Base-by-base conservation (phyloP, 306 rosid species). In the Psophocarpus tetragonolobus region DNA sequence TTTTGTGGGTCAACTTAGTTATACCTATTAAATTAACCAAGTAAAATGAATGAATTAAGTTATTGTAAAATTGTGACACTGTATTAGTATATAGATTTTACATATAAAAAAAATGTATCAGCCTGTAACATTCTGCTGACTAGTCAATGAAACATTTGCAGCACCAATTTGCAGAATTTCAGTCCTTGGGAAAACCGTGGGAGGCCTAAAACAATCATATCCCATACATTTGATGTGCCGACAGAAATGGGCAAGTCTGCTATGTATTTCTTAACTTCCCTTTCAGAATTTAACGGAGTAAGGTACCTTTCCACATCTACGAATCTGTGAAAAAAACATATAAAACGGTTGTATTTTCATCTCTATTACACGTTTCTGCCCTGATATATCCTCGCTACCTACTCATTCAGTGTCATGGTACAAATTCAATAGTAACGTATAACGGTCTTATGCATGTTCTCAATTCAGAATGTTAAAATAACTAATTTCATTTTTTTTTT, bases 151-250 rank as follows among this genome's bases (percentile, higher is more conserved):
- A 20, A 20, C 21, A 41, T 67, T 24, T 41, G 36, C 73, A 67
- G 73, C 73, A 39, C 30, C 72, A 24, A 41, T 67, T 41, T 41
- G 73, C 56, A 24, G 73, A 67, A 41, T 67, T 67, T 67, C 54
- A 23, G 73, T 41, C 3, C 12, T 41, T 67, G 36, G 72, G 53
- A 66, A 66, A 65, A 20, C 71, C 50, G 9, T 65, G 72, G 72
- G 53, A 66, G 53, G 36, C 35, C 21, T 23, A 41, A 3, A 67
- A 67, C 72, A 67, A 67, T 66, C 18, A 20, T 47, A 8, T 32
- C 45, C 13, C 3, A 7, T 7, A 60, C 15, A 15, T n/a, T 10
- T 38, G 51, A 35, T 36, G 27, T 64, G 70, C 48, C 30, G 8
- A 33, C 48, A 9, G 48, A 65, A 33, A 35, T 63, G 51, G n/a